Conservation (phyloP, 2,329 filamentous ascomycete genomes). For the Emergomyces orientalis region DNA sequence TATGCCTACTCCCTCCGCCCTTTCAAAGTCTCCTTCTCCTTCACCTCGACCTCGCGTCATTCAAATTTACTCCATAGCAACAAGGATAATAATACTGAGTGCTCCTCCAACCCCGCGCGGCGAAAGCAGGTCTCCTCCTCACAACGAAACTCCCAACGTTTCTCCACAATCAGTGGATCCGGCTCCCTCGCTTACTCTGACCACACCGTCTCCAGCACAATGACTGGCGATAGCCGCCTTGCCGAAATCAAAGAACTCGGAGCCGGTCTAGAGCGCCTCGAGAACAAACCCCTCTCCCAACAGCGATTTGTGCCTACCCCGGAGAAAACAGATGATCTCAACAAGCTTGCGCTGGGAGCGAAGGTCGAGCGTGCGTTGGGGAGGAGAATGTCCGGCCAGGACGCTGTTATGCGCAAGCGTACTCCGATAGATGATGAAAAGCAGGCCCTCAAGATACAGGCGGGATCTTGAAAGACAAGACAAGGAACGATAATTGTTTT, state of each 20-base stretch:
- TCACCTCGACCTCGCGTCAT: background rate
- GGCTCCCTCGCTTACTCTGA: conserved; percentile 41
- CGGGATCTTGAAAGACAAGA: background rate
- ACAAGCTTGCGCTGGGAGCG: conserved; percentile 78
- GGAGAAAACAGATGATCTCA: conserved; percentile 71
- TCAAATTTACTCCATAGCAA: background rate
- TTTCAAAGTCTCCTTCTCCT: conserved; percentile 7
- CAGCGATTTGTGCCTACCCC: conserved; percentile 73
- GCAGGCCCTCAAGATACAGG: conserved; percentile 16
- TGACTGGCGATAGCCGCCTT: conserved; percentile 43
- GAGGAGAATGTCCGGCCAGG: conserved; percentile 77
- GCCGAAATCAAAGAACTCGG: conserved; percentile 67
- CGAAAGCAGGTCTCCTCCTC: conserved; percentile 28
- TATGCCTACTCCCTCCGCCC: conserved; percentile 14
- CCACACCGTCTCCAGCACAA: conserved; percentile 33
- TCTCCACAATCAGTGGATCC: conserved; percentile 44
- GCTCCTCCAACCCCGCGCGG: conserved; percentile 8
- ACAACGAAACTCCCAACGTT: conserved; percentile 44
- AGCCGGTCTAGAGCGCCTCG: conserved; percentile 72
- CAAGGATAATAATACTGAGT: background rate
- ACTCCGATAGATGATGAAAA: conserved; percentile 33
- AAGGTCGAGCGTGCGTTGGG: conserved; percentile 84
- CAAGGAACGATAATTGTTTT: background rate
- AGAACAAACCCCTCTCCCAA: conserved; percentile 73
- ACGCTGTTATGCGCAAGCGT: conserved; percentile 66